Conservation (phyloP, 2,329 filamentous ascomycete species). For the Geoglossum cookeanum region DNA sequence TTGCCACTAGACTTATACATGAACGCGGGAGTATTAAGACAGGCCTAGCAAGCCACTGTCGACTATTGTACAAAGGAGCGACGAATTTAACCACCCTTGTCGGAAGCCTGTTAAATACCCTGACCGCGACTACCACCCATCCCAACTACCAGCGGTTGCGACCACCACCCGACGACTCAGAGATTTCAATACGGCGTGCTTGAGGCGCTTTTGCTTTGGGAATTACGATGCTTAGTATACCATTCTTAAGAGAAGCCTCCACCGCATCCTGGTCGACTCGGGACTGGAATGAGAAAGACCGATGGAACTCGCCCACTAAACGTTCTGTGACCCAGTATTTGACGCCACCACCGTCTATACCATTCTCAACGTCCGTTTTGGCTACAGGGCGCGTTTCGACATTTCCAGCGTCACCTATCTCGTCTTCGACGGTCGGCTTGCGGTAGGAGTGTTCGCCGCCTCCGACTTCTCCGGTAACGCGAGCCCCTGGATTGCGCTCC, state of each 20-base stretch:
- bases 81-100: no score
- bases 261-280: slow-evolving; percentile 44
- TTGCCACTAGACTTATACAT: no score
- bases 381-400: not conserved
- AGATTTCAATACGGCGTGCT: slow-evolving; percentile 3
- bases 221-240: slow-evolving; percentile 42
- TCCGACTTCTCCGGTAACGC: slow-evolving; percentile 15
- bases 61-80: no score
- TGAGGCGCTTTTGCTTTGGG: slow-evolving; percentile 34
- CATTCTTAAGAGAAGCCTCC: slow-evolving; percentile 42
- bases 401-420: slow-evolving; percentile 5
- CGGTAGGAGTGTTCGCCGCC: slow-evolving; percentile 22
- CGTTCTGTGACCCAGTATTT: slow-evolving; percentile 58
- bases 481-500: slow-evolving; percentile 38
- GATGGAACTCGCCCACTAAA: slow-evolving; percentile 45
- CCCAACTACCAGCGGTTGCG: no score
- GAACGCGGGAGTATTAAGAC: no score
- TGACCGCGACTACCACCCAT: no score
- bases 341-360: slow-evolving; percentile 17
- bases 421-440: slow-evolving; percentile 41
- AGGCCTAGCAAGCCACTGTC: no score
- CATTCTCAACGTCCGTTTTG: slow-evolving; percentile 10
- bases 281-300: slow-evolving; percentile 47
- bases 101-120: no score
- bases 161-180: not conserved